Evolutionary conservation across 306 rosid species (phyloP).

Genomic region (Vigna radiata): DNA sequence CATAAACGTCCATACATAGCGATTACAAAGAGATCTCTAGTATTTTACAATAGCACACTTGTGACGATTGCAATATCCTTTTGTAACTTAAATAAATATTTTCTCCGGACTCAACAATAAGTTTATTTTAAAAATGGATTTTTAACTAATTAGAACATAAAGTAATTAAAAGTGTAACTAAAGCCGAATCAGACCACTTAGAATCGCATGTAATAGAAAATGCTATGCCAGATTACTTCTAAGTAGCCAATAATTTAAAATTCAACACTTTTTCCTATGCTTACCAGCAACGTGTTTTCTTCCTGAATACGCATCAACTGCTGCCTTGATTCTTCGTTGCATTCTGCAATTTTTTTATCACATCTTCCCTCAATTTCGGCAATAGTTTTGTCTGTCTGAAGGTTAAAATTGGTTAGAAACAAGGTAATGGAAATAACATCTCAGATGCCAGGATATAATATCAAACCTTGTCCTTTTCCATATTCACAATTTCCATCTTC

Average conservation of each 20-base stretch:
- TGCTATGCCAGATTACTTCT: conserved; percentile 27
- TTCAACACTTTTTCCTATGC: conserved; percentile 29
- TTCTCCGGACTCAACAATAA: background rate
- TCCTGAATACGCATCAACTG: conserved; percentile 67
- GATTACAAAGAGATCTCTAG: too few species aligned
- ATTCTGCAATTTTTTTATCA: conserved; percentile 65
- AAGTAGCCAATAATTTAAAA: conserved; percentile 34
- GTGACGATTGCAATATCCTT: too few species aligned
- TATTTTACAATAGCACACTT: too few species aligned
- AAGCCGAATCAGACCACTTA: conserved; percentile 30
- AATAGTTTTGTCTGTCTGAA: conserved; percentile 72
- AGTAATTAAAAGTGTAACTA: conserved; percentile 6
- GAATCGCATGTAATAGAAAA: conserved; percentile 29
- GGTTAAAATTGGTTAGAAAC: conserved; percentile 55
- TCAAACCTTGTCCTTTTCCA: conserved; percentile 88
- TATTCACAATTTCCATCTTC: conserved; percentile 75
- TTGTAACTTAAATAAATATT: too few species aligned
- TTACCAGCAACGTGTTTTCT: conserved; percentile 76
- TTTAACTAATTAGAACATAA: conserved; percentile 30
- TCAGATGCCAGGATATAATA: conserved; percentile 44
- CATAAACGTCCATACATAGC: too few species aligned
- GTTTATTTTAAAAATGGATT: conserved; percentile 1
- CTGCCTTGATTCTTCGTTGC: conserved; percentile 77
- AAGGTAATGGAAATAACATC: conserved; percentile 30
- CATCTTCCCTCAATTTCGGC: conserved; percentile 63